Conservation (phyloP, 768 basidiomycete genomes). For the Pulveroboletus sp. region DNA sequence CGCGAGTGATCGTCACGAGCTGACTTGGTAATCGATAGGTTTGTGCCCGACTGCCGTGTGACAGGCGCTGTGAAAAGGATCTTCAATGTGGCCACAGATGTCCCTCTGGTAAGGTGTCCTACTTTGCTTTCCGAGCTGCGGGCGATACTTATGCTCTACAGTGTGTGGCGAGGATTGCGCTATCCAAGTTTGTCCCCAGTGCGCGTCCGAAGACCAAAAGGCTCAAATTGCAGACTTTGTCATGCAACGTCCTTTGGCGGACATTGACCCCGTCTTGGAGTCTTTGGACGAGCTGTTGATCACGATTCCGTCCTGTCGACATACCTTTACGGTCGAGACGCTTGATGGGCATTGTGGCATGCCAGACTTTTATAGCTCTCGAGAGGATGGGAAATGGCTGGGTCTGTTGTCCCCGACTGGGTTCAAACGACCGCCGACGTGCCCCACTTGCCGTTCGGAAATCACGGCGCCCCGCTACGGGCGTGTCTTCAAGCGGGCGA, state of each 20-base stretch:
- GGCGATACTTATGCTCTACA: conserved; percentile 24
- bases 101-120: conserved; percentile 50
- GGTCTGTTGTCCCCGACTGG: conserved; percentile 41
- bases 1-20: not conserved
- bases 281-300: conserved; percentile 52
- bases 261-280: conserved; percentile 40
- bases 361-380: conserved; percentile 45
- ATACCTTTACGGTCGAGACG: conserved; percentile 70
- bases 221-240: conserved; percentile 58
- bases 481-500: conserved; percentile 57
- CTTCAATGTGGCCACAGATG: conserved; percentile 64
- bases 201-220: conserved; percentile 39
- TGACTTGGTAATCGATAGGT: conserved; percentile 36
- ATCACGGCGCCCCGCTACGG: conserved; percentile 62
- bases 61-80: conserved; percentile 45
- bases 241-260: conserved; percentile 46
- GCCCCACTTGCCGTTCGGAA: conserved; percentile 59
- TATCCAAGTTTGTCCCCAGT: conserved; percentile 52
- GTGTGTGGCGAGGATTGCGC: conserved; percentile 68
- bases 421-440: conserved; percentile 45
- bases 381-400: conserved; percentile 38
- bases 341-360: conserved; percentile 61
- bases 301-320: conserved; percentile 58
- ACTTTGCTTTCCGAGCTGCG: not conserved
- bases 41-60: conserved; percentile 65